phyloP scores from a whole-genome alignment of 2,329 filamentous ascomycete genomes.

The Colletotrichum cereale region DNA sequence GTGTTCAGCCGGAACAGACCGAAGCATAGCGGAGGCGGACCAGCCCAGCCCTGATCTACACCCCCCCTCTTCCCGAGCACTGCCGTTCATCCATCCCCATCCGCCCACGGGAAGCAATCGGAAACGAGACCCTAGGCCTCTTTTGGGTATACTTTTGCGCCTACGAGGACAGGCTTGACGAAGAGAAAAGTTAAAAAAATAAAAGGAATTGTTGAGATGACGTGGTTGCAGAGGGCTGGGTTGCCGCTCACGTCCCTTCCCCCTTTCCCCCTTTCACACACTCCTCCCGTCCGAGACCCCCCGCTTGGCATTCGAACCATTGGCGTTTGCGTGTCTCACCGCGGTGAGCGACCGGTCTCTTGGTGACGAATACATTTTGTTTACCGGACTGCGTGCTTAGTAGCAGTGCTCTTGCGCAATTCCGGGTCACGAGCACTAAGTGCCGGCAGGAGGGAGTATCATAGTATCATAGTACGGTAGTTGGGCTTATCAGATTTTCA shows the following conservation, averaged over 20 bases:
- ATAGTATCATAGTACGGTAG: not conserved
- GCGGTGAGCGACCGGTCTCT: not conserved
- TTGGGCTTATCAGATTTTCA: not conserved
- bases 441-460: not conserved
- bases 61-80: no score
- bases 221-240: conserved; percentile 5
- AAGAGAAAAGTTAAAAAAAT: not conserved
- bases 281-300: not conserved
- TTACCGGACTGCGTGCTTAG: not conserved
- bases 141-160: not conserved
- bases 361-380: not conserved
- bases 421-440: not conserved
- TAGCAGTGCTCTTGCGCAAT: not conserved
- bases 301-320: conserved; percentile 32
- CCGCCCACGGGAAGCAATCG: not conserved
- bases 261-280: not conserved
- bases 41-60: not conserved
- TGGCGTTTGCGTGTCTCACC: conserved; percentile 22
- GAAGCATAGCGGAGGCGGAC: not conserved
- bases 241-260: not conserved
- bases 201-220: conserved; percentile 7
- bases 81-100: not conserved
- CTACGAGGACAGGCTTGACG: not conserved
- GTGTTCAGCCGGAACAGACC: not conserved
- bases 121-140: not conserved